Percentiles rank a stretch among this genome's conserved stretches.
These are phyloP conservation scores for Martensiomyces pterosporus DNA, from an alignment of 192 early-diverging fungal genomes.

Conservation along the genomic window DNA sequence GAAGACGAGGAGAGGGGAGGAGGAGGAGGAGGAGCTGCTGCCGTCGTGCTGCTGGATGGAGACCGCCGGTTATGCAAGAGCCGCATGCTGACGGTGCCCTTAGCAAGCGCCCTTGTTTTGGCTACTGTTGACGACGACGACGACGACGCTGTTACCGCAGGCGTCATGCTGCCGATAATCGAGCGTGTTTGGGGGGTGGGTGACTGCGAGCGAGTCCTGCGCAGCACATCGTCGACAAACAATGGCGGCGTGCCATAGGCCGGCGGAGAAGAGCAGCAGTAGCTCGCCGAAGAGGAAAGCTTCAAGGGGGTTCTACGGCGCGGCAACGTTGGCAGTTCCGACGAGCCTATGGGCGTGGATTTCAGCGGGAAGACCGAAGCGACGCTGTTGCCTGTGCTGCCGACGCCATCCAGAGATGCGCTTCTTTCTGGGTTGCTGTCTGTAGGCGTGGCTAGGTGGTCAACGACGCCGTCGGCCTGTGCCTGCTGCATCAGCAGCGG, in stretches of 20 bases:
- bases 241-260: neutral
- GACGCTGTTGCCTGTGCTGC: neutral
- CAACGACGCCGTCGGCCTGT: neutral
- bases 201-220: slow-evolving; percentile 18
- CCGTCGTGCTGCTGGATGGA: neutral
- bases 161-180: neutral
- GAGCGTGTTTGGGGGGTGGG: neutral
- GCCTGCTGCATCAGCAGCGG: slow-evolving; percentile 6
- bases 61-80: too few relatives aligned
- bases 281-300: slow-evolving; percentile 1
- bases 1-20: too few relatives aligned
- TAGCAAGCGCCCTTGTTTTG: too few relatives aligned
- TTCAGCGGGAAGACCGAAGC: neutral
- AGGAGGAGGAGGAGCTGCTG: too few relatives aligned
- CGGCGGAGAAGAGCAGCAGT: slow-evolving; percentile 3
- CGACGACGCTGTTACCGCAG: too few relatives aligned
- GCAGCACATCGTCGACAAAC: neutral
- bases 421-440: slow-evolving; percentile 24
- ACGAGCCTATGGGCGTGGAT: neutral
- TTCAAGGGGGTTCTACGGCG: slow-evolving; percentile 11
- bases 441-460: slow-evolving; percentile 17
- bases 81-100: too few relatives aligned
- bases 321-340: neutral
- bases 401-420: slow-evolving; percentile 12
- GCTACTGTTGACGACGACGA: too few relatives aligned